Base-by-base conservation (phyloP, 495 filamentous ascomycete genomes). In the Aspergillus sclerotioniger region DNA sequence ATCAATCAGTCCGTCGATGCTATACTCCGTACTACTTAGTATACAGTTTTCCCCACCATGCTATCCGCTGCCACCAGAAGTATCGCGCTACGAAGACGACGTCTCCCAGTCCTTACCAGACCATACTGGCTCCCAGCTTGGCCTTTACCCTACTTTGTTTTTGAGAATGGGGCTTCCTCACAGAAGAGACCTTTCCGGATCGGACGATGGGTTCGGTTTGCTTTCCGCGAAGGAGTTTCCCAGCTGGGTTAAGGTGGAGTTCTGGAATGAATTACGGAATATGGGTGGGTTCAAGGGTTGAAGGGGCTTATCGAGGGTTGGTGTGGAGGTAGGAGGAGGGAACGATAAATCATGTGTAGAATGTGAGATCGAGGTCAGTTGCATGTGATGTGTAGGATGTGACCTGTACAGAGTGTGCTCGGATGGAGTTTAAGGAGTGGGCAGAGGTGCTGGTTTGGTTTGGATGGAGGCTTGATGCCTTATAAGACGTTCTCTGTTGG, bases 181-280 rank as follows among this genome's bases (percentile, higher is more conserved):
- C 64, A 21, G 71, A 73, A 56, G 67, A 73, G 33, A 73, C 71
- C 54, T 73, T 67, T 21, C 71, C 68, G 4, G 68, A 70, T 56
- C 47, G 53, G 19, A 49, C 58, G 16, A 60, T 9, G 61, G n/a
- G n/a, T n/a, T n/a, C n/a, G n/a, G 67, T 28, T 61, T 53, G 12
- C 41, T 46, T 25, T 21, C 55, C 47, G 31, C 60, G 58, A 6
- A 60, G 25, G 37, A 32, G 20, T 71, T 69, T 58, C 54, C 51
- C 5, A 68, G 71, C 0, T 71, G 63, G 68, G 68, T 67, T 3
- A 67, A 37, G 41, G 67, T 73, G n/a, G n/a, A n/a, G n/a, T n/a
- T n/a, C n/a, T n/a, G n/a, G n/a, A n/a, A n/a, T n/a, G n/a, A n/a
- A n/a, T 20, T 71, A 8, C 39, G 68, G 35, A 57, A 68, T 21